phyloP scores from a whole-genome alignment of 345 rosid species.

The Ceriops decandra region DNA sequence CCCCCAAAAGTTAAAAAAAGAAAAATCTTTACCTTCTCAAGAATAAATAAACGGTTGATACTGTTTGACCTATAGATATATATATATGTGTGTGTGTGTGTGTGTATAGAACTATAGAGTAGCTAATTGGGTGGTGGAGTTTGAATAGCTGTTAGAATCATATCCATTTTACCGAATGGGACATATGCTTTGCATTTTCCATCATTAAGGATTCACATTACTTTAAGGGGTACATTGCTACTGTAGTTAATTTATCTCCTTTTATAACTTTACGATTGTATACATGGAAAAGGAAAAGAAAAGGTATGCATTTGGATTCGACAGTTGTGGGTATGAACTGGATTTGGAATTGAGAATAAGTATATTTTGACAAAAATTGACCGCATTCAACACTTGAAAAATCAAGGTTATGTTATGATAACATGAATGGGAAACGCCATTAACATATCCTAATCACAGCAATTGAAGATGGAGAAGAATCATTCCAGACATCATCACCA shows the following conservation, averaged over 20 bases:
- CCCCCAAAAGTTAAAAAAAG: no score
- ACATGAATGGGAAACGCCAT: no score
- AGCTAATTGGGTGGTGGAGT: conserved; percentile 8
- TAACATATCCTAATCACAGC: no score
- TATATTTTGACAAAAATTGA: no score
- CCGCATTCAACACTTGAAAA: no score
- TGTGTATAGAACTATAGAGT: background rate
- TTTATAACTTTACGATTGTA: background rate
- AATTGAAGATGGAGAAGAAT: no score
- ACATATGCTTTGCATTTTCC: background rate
- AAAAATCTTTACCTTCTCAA: background rate
- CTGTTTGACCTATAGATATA: conserved; percentile 22
- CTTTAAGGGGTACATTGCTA: background rate
- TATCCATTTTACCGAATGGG: conserved; percentile 8
- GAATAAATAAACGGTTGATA: background rate
- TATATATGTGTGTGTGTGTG: background rate
- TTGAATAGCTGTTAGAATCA: conserved; percentile 16
- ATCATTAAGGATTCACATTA: background rate
- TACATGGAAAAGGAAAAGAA: no score
- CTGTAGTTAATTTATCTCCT: background rate
- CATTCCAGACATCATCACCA: no score
- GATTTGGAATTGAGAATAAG: no score
- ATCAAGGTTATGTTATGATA: no score
- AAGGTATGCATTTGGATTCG: no score
- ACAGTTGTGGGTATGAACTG: no score